Evolutionary conservation across 2,329 filamentous ascomycete genomes (phyloP), one percentile per base, ranked within the genome.

Genomic region (Colletotrichum coccodes): DNA sequence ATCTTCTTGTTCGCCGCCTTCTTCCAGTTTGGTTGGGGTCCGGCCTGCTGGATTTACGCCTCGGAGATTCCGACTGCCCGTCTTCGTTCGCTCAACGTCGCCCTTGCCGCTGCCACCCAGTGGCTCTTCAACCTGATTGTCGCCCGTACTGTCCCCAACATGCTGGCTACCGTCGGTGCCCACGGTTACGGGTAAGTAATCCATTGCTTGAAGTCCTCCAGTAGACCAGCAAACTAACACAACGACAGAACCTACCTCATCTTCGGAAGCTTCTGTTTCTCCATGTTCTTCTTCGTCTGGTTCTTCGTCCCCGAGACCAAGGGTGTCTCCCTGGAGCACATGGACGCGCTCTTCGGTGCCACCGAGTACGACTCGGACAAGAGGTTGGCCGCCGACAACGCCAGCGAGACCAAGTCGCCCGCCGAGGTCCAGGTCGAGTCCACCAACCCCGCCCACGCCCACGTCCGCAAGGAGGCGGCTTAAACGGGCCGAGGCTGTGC

Each of bases 41-140:
- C 89, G 0, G 87, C 89, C n/a, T 90, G 88, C 80, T 92, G 90
- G 90, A 79, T 79, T 50, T 75, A 75, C 63, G 74, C 75, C 21
- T 74, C 72, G 12, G 90, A 92, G 76, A 92, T 92, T 70, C 89
- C 90, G 0, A 87, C 88, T 6, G 88, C 89, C 1, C 82, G 90
- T 32, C 82, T 92, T 6, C 81, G 90, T 53, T 86, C 86, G 16
- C 80, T 91, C 71, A 92, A 91, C 73, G 90, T 92, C 2, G 83
- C 89, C 1, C 82, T 91, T 54, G 90, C 88, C 0, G 89, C 90
- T 4, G 88, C 89, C 0, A 91, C 88, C 1, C 89, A 92, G 73
- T 91, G 90, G 89, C 76, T 92, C 6, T 92, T 92, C 78, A 92
- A 92, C 75, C 90, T 92, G 67, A 89, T 91, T 4, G 88, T 92